These are phyloP conservation scores for Cytospora piceicola DNA, from an alignment of 2,329 filamentous ascomycete genomes.

Conservation along the genomic window DNA sequence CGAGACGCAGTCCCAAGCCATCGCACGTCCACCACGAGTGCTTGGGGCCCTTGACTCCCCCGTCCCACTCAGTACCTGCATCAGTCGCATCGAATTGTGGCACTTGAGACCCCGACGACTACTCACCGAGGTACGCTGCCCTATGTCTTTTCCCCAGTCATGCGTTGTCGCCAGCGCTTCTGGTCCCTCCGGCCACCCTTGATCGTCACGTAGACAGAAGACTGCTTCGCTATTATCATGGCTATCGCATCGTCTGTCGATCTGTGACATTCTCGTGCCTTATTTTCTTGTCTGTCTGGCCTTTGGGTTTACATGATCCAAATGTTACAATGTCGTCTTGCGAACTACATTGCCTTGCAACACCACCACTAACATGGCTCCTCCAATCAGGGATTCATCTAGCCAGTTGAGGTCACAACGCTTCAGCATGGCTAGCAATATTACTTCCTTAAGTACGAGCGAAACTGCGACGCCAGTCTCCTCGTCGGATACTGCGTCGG, in stretches of 20 bases:
- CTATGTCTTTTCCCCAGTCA: conserved; percentile 7
- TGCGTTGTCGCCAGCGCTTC: conserved; percentile 25
- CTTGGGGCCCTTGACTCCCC: conserved; percentile 11
- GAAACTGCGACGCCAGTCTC: conserved; percentile 23
- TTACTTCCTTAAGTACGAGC: conserved; percentile 28
- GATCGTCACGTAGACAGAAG: conserved; percentile 6
- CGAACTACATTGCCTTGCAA: conserved; percentile 6
- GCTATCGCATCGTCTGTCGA: conserved; percentile 14
- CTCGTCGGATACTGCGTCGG: conserved; percentile 22
- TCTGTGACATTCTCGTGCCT: conserved; percentile 6
- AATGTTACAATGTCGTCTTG: conserved; percentile 17
- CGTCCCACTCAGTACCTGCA: conserved; percentile 26
- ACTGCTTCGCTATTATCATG: conserved; percentile 6
- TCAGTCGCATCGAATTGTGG: conserved; percentile 20
- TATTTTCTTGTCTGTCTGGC: conserved; percentile 9
- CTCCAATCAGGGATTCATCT: conserved; percentile 23
- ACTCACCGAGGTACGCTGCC: conserved; percentile 25
- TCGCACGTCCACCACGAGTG: conserved; percentile 26
- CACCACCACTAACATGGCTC: conserved; percentile 30
- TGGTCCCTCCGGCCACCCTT: conserved; percentile 10
- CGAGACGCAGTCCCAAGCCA: conserved; percentile 20
- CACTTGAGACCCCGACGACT: conserved; percentile 14
- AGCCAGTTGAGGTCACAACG: conserved; percentile 16
- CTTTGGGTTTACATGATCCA: not conserved
- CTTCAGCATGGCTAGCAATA: conserved; percentile 30